Evolutionary conservation across 2,329 filamentous ascomycete species (phyloP), one percentile per base, ranked within the genome.

Genomic region (Fusarium napiforme): DNA sequence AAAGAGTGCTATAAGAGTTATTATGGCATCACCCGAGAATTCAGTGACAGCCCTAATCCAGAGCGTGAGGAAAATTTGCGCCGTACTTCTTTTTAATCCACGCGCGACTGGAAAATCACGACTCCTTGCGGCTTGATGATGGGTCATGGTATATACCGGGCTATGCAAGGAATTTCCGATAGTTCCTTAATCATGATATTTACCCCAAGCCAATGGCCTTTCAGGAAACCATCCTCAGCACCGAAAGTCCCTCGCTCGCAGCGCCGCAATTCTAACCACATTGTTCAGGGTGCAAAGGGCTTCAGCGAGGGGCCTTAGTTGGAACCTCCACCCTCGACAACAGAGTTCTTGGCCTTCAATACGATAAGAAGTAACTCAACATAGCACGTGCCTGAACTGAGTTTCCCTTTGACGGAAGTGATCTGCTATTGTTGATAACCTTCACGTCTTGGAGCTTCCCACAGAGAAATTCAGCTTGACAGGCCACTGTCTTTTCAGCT

Each of bases 181-280:
- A 36, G 40, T 46, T 56, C 53, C 46, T 52, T n/a, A 45, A n/a
- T 37, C 39, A 42, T 46, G 30, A 19, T 26, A 37, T 19, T 47
- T 55, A 34, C 42, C 39, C 32, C 42, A 53, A 59, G 58, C 34
- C 39, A 47, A 64, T 57, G 46, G 43, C 46, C 46, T 19, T 55
- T 21, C 30, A 45, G 56, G 43, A 26, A 26, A 60, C 32, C 56
- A 43, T 56, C 34, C 32, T 58, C 50, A 50, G 49, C 26, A 56
- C 39, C 37, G 60, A 19, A 71, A 68, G 52, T 47, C 55, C 57
- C 59, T 74, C 59, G 55, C 55, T 46, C 36, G 26, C 30, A 32
- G 36, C 49, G 23, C 45, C 45, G 37, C 50, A 19, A 36, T 59
- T 58, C 42, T 19, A 60, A 49, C 40, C 53, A 37, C 40, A 32